phyloP scores from a whole-genome alignment of 2,329 filamentous ascomycete species.

The Dactylellina parvicollis region DNA sequence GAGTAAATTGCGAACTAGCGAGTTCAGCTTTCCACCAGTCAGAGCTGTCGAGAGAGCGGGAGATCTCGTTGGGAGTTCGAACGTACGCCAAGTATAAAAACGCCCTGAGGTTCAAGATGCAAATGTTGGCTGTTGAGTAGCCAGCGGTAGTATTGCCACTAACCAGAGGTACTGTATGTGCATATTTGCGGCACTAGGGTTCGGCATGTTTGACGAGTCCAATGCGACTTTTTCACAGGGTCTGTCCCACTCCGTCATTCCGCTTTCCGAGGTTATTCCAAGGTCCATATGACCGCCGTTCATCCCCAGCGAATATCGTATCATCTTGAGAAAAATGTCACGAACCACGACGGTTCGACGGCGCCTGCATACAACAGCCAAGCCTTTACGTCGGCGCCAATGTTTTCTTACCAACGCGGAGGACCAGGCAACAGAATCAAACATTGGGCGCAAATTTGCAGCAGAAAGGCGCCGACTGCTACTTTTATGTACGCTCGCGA shows the following conservation, averaged over 20 bases:
- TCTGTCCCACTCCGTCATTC: too few relatives aligned
- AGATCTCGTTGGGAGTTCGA: constrained; percentile 1
- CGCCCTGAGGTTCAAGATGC: background rate
- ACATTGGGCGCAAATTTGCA: constrained; percentile 12
- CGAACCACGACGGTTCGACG: background rate
- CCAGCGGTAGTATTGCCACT: too few relatives aligned
- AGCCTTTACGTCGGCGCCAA: constrained; percentile 14
- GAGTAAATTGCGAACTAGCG: constrained; percentile 9
- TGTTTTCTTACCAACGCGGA: constrained; percentile 1
- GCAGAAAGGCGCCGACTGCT: constrained; percentile 31
- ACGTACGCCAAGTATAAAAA: constrained; percentile 5
- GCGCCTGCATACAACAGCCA: background rate
- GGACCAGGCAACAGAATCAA: constrained; percentile 38
- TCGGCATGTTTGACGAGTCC: constrained; percentile 4
- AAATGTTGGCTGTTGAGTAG: too few relatives aligned
- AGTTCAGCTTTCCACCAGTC: constrained; percentile 20
- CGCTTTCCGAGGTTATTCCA: constrained; percentile 35
- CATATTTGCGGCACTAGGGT: constrained; percentile 20
- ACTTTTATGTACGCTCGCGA: constrained; percentile 4
- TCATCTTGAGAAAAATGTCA: background rate
- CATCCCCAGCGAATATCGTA: background rate
- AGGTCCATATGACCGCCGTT: constrained; percentile 19
- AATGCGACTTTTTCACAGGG: background rate
- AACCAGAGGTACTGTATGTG: background rate
- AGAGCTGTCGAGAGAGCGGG: background rate